Evolutionary conservation across 2,329 filamentous ascomycete species (phyloP).

Genomic region (Sordariomycetes sp.): DNA sequence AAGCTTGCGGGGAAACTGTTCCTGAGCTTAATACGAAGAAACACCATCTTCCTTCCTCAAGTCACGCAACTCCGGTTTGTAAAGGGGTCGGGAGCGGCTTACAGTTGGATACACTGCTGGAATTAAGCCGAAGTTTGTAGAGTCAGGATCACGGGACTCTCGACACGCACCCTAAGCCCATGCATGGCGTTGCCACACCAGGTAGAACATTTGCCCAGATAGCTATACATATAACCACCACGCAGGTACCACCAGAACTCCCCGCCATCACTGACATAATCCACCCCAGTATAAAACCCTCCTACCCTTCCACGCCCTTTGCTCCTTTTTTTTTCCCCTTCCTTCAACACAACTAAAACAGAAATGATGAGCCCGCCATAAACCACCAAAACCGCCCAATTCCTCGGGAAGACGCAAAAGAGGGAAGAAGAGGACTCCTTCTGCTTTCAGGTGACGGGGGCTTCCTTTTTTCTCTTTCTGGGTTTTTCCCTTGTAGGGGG

Average conservation of each 20-base stretch:
- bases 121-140: no score
- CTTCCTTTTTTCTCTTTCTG: slow-evolving; percentile 13
- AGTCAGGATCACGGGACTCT: no score
- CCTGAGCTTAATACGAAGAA: no score
- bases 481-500: slow-evolving; percentile 19
- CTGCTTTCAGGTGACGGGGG: not conserved
- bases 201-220: no score
- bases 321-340: slow-evolving; percentile 18
- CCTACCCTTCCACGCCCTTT: not conserved
- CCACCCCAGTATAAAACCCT: not conserved
- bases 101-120: no score
- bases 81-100: no score
- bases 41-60: no score
- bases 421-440: no score
- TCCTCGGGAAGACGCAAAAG: not conserved
- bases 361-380: slow-evolving; percentile 60
- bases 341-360: slow-evolving; percentile 60
- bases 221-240: not conserved
- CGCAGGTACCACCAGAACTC: not conserved
- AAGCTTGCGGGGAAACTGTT: no score
- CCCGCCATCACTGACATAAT: not conserved
- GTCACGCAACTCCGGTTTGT: no score
- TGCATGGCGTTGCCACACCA: no score
- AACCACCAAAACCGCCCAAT: slow-evolving; percentile 17
- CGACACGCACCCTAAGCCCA: no score